Base-by-base conservation (phyloP, 2,329 filamentous ascomycete species). In the Sodiomyces alkalinus region DNA sequence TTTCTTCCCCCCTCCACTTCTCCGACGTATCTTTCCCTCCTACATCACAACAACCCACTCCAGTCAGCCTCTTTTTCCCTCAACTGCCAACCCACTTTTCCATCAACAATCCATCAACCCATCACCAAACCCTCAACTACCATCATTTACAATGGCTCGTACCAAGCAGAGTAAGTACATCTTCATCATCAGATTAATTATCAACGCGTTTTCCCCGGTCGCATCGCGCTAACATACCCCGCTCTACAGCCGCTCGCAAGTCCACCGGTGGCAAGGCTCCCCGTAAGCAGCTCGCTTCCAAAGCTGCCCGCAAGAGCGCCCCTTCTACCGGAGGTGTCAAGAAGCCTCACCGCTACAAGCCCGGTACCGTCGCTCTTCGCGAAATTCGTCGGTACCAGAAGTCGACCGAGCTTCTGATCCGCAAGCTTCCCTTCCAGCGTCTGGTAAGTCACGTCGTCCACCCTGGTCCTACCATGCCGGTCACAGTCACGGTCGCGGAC, bases 201-300 rank as follows among this genome's bases (percentile, higher is more conserved):
- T 0, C 11, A n/a, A n/a, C n/a, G n/a, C n/a, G n/a, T n/a, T n/a
- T n/a, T n/a, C n/a, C n/a, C n/a, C n/a, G n/a, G n/a, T n/a, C n/a
- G n/a, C n/a, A n/a, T n/a, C n/a, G n/a, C n/a, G n/a, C n/a, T n/a
- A n/a, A n/a, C n/a, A n/a, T n/a, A n/a, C n/a, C n/a, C n/a, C n/a
- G 11, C 2, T 10, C 12, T 7, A 16, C 25, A 38, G 36, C 36
- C 48, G 71, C 71, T 48, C 69, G 73, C 54, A 76, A 93, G 70
- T 79, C 74, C 58, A 80, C 74, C 48, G 74, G 74, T 74, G 74
- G 74, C 68, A 79, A 80, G 68, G 74, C 74, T 46, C 74, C 74
- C 39, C 72, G 74, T 63, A 98, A 98, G 82, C 86, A 94, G 75
- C 85, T 96, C 53, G 87, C 87, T 49, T 93, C 86, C 71, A 94